phyloP scores from a whole-genome alignment of 441 rosid genomes.

The Hura crepitans region DNA sequence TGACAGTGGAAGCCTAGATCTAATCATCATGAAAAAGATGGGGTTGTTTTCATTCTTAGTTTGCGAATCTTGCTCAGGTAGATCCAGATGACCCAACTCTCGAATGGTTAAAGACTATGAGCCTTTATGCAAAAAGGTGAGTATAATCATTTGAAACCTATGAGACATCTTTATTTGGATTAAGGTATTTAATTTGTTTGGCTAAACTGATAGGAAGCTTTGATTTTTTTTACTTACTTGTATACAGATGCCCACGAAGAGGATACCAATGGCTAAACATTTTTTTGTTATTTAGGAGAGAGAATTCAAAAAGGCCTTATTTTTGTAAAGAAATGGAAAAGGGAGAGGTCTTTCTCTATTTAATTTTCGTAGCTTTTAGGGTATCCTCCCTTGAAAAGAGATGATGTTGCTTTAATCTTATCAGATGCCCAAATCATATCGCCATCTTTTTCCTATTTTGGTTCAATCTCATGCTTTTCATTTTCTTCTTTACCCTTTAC shows the following conservation, averaged over 20 bases:
- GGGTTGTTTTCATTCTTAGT: conserved; percentile 77
- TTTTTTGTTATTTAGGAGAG: too few relatives aligned
- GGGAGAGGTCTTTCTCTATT: conserved; percentile 64
- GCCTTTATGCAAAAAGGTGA: conserved; percentile 67
- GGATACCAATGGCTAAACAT: conserved; percentile 19
- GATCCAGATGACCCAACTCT: conserved; percentile 69
- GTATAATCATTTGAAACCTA: conserved; percentile 46
- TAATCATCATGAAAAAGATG: conserved; percentile 66
- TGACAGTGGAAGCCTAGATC: conserved; percentile 59
- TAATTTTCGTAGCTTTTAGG: conserved; percentile 62
- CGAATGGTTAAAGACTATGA: conserved; percentile 59
- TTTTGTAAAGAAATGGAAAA: conserved; percentile 73
- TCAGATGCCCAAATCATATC: conserved; percentile 53
- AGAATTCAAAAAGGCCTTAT: conserved; percentile 66
- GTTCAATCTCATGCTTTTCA: conserved; percentile 2
- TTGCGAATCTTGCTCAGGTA: conserved; percentile 69
- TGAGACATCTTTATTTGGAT: conserved; percentile 47
- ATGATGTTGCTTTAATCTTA: conserved; percentile 70
- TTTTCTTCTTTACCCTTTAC: conserved; percentile 23
- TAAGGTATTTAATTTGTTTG: conserved; percentile 52
- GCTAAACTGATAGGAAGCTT: conserved; percentile 60
- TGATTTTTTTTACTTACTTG: conserved; percentile 51
- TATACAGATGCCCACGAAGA: conserved; percentile 39
- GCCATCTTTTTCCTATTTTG: conserved; percentile 16
- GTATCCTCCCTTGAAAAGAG: conserved; percentile 70